These are phyloP conservation scores for Phytophthora brassicae DNA, from an alignment of 352 stramenopile species.

Conservation along the genomic window DNA sequence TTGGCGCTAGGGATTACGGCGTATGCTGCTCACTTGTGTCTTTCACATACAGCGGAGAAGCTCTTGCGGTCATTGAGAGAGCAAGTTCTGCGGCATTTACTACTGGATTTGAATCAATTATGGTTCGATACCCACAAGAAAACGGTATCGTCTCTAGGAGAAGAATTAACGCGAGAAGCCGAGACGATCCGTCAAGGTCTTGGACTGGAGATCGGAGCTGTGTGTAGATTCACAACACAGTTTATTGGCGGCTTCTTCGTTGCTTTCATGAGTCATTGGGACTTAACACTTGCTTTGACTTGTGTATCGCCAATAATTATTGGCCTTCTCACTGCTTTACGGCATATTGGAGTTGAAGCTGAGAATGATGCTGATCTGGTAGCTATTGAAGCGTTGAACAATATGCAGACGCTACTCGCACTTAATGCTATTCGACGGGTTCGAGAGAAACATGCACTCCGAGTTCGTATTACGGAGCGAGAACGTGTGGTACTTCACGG, in stretches of 20 bases:
- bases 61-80: slow-evolving; percentile 18
- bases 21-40: slow-evolving; percentile 29
- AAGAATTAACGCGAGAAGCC: slow-evolving; percentile 20
- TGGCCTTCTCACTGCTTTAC: background rate
- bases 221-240: slow-evolving; percentile 19
- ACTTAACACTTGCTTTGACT: slow-evolving; percentile 24
- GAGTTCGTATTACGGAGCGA: slow-evolving; percentile 18
- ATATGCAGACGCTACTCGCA: slow-evolving; percentile 31
- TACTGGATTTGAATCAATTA: slow-evolving; percentile 21
- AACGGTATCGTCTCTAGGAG: background rate
- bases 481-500: slow-evolving; percentile 5
- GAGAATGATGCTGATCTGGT: slow-evolving; percentile 23
- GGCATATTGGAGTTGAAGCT: background rate
- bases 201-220: slow-evolving; percentile 15
- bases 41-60: slow-evolving; percentile 22
- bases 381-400: slow-evolving; percentile 26
- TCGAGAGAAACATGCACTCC: slow-evolving; percentile 25
- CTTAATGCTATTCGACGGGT: slow-evolving; percentile 34
- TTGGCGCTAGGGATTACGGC: slow-evolving; percentile 21
- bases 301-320: slow-evolving; percentile 15
- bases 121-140: slow-evolving; percentile 22
- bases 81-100: slow-evolving; percentile 26
- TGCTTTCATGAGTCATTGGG: slow-evolving; percentile 25
- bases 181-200: slow-evolving; percentile 23
- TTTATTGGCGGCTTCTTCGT: slow-evolving; percentile 18